Conservation (phyloP, 2,329 filamentous ascomycete species). For the Cladosporium austrohemisphaericum region DNA sequence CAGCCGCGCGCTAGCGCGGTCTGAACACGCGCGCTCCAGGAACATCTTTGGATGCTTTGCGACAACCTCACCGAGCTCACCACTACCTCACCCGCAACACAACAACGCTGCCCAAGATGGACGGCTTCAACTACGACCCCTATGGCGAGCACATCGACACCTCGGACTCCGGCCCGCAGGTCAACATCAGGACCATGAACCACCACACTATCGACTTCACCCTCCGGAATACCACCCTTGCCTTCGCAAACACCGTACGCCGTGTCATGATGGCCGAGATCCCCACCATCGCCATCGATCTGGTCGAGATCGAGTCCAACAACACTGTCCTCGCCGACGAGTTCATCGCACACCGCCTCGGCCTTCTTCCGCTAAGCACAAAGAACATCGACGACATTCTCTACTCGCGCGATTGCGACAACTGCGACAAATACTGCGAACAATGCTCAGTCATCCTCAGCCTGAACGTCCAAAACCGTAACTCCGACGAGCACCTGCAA, state of each 20-base stretch:
- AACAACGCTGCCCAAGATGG: conserved; percentile 1
- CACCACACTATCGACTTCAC: conserved; percentile 83
- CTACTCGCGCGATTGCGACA: conserved; percentile 88
- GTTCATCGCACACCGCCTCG: conserved; percentile 88
- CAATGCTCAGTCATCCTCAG: conserved; percentile 82
- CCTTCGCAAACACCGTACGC: conserved; percentile 88
- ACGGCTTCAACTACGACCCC: conserved; percentile 21
- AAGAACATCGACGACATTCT: conserved; percentile 76
- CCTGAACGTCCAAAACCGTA: conserved; percentile 68
- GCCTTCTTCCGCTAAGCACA: conserved; percentile 81
- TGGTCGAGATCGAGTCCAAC: conserved; percentile 89
- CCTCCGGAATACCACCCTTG: conserved; percentile 80
- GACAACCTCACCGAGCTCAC: no score
- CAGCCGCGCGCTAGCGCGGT: no score
- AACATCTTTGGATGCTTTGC: no score
- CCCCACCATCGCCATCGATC: conserved; percentile 88
- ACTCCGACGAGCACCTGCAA: conserved; percentile 81
- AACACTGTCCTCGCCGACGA: conserved; percentile 95
- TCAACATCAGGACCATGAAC: conserved; percentile 55
- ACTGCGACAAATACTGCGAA: conserved; percentile 88
- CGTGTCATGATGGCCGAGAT: conserved; percentile 91
- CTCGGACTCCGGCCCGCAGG: conserved; percentile 44
- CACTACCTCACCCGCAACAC: no score
- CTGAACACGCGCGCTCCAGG: no score
- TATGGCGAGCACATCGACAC: conserved; percentile 33